Evolutionary conservation across 331 rosid species (phyloP).

Genomic region (Acacia pycnantha): DNA sequence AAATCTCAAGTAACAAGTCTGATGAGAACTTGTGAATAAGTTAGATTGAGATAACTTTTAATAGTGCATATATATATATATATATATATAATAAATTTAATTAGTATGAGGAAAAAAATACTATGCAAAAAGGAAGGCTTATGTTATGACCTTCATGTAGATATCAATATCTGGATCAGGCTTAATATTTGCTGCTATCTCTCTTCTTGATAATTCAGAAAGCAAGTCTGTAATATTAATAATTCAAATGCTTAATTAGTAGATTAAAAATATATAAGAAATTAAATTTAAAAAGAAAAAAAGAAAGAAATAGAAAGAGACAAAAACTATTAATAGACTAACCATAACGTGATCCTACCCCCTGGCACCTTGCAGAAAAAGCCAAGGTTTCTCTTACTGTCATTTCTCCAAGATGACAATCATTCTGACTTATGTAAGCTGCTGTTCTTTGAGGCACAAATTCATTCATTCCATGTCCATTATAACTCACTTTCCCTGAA

Average conservation of each 20-base stretch:
- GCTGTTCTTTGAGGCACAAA: constrained; percentile 70
- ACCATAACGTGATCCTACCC: constrained; percentile 82
- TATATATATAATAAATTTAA: no score
- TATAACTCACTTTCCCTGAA: constrained; percentile 66
- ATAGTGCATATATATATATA: no score
- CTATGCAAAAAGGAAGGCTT: neutral
- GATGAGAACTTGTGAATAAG: no score
- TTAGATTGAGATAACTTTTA: no score
- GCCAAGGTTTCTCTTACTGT: constrained; percentile 85
- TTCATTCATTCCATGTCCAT: constrained; percentile 64
- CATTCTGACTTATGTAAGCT: constrained; percentile 70
- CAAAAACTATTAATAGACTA: constrained; percentile 11
- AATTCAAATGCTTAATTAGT: neutral
- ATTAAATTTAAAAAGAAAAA: neutral
- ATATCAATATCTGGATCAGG: constrained; percentile 74
- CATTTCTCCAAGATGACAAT: constrained; percentile 72
- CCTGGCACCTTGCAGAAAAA: constrained; percentile 83
- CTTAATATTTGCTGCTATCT: constrained; percentile 56
- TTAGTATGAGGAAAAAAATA: no score
- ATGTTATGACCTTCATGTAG: constrained; percentile 68
- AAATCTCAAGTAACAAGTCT: no score
- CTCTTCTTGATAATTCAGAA: constrained; percentile 71
- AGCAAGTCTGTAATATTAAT: constrained; percentile 49
- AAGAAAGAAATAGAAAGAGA: neutral
- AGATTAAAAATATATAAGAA: neutral